Evolutionary conservation across 164 flowering plant genomes (phyloP).

Genomic region (Vitis amurensis): DNA sequence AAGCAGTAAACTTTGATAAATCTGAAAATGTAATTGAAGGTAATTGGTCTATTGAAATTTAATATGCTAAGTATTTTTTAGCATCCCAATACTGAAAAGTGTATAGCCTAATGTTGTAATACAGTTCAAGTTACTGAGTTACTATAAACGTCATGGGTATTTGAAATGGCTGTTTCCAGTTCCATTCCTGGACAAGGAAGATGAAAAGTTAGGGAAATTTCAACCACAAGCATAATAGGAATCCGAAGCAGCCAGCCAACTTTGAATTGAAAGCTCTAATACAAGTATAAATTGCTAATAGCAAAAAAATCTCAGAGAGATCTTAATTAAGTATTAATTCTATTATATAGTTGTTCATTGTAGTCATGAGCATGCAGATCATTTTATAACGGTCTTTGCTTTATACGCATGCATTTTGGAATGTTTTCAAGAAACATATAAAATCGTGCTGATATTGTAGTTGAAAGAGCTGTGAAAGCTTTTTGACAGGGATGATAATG

Average conservation of each 20-base stretch:
- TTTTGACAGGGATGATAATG: no score
- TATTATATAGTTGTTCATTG: conserved; percentile 12
- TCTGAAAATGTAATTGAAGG: no score
- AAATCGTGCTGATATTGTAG: background rate
- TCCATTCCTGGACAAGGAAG: background rate
- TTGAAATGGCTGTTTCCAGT: background rate
- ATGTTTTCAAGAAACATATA: background rate
- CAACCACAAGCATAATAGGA: conserved; percentile 16
- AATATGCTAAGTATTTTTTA: no score
- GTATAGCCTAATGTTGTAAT: no score
- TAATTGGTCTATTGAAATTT: no score
- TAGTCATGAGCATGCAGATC: conserved; percentile 6
- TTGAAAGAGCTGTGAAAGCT: background rate
- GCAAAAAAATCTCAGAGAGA: conserved; percentile 2
- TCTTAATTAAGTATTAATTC: background rate
- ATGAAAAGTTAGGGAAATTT: background rate
- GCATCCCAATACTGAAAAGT: no score
- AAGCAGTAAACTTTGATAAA: no score
- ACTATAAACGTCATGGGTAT: background rate
- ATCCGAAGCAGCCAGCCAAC: conserved; percentile 1
- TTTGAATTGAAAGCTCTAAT: background rate
- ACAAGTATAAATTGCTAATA: conserved; percentile 6
- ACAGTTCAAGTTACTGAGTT: background rate
- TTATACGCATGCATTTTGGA: background rate
- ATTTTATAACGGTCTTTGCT: background rate